Base-by-base conservation (phyloP, 257 asterid species). In the Penstemon davidsonii region DNA sequence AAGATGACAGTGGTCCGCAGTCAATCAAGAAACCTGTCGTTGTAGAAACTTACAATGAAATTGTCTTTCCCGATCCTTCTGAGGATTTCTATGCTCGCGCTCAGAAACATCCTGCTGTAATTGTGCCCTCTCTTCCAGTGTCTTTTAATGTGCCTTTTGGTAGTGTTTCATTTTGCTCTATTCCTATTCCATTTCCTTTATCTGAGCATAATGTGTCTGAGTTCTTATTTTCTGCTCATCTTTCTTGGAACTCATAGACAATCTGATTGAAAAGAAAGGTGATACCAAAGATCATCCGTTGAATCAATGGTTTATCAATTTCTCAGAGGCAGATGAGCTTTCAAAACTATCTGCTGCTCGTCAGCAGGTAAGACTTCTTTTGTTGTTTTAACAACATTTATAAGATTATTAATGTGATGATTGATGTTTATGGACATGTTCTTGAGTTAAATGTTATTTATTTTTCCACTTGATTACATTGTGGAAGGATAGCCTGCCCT, bases 311-410 rank as follows among this genome's bases (percentile, higher is more conserved):
- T 89, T 85, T 71, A 59, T 68, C 74, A 87, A 82, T 79, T 89
- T 87, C 84, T 89, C 96, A 1, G 95, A 89, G 86, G 95, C 95
- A 57, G 96, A 87, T 72, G 96, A 89, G 81, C 88, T 87, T 54
- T 78, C 87, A 67, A 85, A 85, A 70, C 92, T 87, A 70, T 81
- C 96, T 15, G 88, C 80, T 69, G 91, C 95, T 73, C 91, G 95
- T 57, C 92, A 89, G 73, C 91, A 77, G 92, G 96, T 89, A 59
- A 68, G 66, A 15, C 38, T 9, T 46, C 11, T 53, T 52, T 3
- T 37, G 19, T 46, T 52, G 18, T 13, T 12, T 25, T 46, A 3
- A 60, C 58, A 54, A 25, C 33, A 25, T 25, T 25, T 25, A 25
- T 25, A 25, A 0, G 33, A 25, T 25, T 51, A 65, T 41, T 60